phyloP scores from a whole-genome alignment of 2,329 filamentous ascomycete genomes.

The Hypoxylon sp. region DNA sequence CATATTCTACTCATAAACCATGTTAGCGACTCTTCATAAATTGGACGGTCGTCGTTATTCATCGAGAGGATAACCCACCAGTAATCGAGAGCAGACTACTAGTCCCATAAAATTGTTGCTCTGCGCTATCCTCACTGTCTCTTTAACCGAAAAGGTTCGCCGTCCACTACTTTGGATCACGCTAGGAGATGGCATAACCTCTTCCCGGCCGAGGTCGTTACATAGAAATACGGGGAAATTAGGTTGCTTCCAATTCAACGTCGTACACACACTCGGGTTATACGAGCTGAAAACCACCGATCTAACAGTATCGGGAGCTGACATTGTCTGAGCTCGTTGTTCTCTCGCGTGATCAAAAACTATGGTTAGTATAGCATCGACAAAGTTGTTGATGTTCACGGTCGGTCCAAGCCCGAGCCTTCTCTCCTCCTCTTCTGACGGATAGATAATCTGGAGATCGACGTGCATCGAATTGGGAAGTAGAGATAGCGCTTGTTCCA shows the following conservation, averaged over 20 bases:
- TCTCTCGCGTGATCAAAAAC: conserved; percentile 92
- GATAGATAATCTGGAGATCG: conserved; percentile 93
- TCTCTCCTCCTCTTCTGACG: conserved; percentile 80
- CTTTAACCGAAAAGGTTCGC: conserved; percentile 89
- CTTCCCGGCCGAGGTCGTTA: conserved; percentile 85
- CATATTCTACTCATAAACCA: conserved; percentile 75
- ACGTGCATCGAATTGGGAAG: conserved; percentile 86
- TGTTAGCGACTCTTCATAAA: conserved; percentile 42
- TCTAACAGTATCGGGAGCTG: conserved; percentile 79
- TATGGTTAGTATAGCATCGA: conserved; percentile 84
- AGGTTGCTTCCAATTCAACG: conserved; percentile 98
- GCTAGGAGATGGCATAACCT: conserved; percentile 57
- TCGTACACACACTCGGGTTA: conserved; percentile 90
- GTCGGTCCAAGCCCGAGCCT: conserved; percentile 78
- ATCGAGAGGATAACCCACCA: conserved; percentile 71
- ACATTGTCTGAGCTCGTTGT: conserved; percentile 72
- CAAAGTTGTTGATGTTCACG: conserved; percentile 87
- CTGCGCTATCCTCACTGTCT: conserved; percentile 91
- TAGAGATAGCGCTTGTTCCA: conserved; percentile 81
- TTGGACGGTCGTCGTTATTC: background rate
- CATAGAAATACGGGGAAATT: conserved; percentile 97
- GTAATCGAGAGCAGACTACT: conserved; percentile 86
- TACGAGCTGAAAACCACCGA: conserved; percentile 96
- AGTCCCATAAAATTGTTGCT: conserved; percentile 99
- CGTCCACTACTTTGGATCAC: conserved; percentile 72